Evolutionary conservation across 1,139 yeast species (phyloP).

Genomic region (Geotrichum carabidarum): DNA sequence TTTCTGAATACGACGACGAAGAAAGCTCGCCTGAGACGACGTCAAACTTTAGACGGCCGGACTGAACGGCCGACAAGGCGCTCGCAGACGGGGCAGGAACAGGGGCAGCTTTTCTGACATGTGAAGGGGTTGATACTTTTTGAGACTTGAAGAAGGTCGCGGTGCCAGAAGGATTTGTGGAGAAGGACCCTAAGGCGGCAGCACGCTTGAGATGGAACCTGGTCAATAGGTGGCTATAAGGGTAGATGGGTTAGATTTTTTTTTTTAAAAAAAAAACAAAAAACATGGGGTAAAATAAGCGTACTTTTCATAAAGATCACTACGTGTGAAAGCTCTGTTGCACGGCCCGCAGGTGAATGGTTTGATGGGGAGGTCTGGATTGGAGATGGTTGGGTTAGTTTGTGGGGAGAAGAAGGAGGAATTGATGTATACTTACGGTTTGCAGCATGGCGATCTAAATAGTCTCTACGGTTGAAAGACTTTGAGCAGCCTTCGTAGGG

Average conservation of each 20-base stretch:
- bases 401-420: background rate
- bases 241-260: conserved; percentile 30
- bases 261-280: conserved; percentile 25
- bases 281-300: background rate
- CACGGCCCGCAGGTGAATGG: conserved; percentile 19
- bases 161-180: background rate
- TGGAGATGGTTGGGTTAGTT: conserved; percentile 24
- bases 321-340: conserved; percentile 19
- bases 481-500: conserved; percentile 36
- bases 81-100: background rate
- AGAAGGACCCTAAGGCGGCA: conserved; percentile 3
- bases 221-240: conserved; percentile 15
- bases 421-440: conserved; percentile 30
- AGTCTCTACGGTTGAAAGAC: conserved; percentile 38
- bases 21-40: background rate
- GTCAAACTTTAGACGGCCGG: background rate
- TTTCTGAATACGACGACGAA: background rate
- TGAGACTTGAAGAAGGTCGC: conserved; percentile 3
- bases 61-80: background rate
- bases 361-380: conserved; percentile 19
- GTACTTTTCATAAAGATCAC: conserved; percentile 20
- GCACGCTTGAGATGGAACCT: conserved; percentile 19
- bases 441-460: conserved; percentile 37
- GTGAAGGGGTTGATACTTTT: background rate
- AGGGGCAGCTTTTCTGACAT: background rate